phyloP scores from a whole-genome alignment of 495 filamentous ascomycete genomes.

The Jackrogersella multiformis region DNA sequence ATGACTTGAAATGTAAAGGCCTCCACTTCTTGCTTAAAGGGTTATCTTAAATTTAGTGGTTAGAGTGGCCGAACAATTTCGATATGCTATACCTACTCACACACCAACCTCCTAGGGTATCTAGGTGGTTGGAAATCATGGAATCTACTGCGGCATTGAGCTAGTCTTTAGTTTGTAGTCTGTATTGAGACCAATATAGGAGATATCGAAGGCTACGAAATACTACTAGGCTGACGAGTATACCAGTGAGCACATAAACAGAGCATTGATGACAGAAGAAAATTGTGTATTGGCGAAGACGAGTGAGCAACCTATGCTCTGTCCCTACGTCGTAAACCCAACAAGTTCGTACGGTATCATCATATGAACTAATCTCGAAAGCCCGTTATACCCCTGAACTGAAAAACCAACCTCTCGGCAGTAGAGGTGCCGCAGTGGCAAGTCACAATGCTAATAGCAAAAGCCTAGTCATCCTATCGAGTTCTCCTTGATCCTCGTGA shows the following conservation, averaged over 20 bases:
- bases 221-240: not conserved
- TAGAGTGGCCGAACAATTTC: too few relatives aligned
- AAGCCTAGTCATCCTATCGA: not conserved
- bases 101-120: too few relatives aligned
- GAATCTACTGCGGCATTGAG: not conserved
- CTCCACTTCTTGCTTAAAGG: too few relatives aligned
- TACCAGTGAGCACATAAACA: not conserved
- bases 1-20: too few relatives aligned
- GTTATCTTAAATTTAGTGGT: too few relatives aligned
- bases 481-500: not conserved
- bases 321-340: slow-evolving; percentile 28
- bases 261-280: slow-evolving; percentile 21
- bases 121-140: not conserved
- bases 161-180: not conserved
- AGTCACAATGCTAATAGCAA: slow-evolving; percentile 9
- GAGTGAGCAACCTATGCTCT: slow-evolving; percentile 23
- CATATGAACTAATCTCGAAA: slow-evolving; percentile 24
- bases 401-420: slow-evolving; percentile 13
- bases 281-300: slow-evolving; percentile 23
- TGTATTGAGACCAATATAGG: not conserved
- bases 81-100: not conserved
- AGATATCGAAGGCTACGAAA: not conserved
- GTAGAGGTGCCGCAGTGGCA: slow-evolving; percentile 7
- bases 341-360: slow-evolving; percentile 22
- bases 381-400: slow-evolving; percentile 19